Percentiles rank a stretch among this genome's conserved stretches.
Conservation (phyloP, 345 rosid species). For the Brassica cretica region DNA sequence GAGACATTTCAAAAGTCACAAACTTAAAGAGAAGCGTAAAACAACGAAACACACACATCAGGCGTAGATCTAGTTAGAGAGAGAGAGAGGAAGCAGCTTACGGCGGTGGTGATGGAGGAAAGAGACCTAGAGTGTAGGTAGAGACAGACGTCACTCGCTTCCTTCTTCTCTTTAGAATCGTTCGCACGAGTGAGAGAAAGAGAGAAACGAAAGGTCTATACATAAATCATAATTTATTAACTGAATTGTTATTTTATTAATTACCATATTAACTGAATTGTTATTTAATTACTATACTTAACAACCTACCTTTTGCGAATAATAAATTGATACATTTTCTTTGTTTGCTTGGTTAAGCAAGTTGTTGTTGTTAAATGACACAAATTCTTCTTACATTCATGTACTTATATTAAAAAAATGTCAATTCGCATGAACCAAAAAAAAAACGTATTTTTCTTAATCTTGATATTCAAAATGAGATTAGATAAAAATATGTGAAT, state of each 20-base stretch:
- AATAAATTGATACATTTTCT: background rate
- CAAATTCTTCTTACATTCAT: background rate
- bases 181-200: background rate
- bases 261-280: background rate
- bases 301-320: background rate
- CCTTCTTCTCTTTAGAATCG: background rate
- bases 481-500: background rate
- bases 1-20: background rate
- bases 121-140: background rate
- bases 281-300: background rate
- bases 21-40: too few species aligned
- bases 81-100: background rate
- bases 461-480: background rate
- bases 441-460: background rate
- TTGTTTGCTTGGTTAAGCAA: background rate
- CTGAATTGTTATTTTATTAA: background rate
- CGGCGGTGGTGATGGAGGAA: background rate
- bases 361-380: background rate
- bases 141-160: background rate
- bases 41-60: background rate
- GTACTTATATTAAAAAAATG: background rate
- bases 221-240: background rate
- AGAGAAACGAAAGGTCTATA: background rate
- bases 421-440: background rate
- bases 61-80: background rate